A percentile compares a stretch with the other conserved stretches of the same genome.
Evolutionary conservation across 345 rosid genomes (phyloP).

Genomic region (Carallia brachiata): DNA sequence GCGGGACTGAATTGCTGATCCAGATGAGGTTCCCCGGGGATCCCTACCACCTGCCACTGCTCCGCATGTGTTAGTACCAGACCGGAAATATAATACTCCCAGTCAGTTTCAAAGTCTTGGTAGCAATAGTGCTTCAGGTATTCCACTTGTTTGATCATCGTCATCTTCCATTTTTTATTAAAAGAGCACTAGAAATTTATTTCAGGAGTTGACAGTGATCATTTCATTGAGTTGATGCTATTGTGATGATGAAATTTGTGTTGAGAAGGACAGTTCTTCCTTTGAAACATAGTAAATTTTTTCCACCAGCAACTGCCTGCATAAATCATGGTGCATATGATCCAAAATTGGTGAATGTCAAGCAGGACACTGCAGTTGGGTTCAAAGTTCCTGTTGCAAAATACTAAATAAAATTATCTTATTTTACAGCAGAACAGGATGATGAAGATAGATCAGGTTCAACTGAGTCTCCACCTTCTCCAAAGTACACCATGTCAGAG

Average conservation of each 20-base stretch:
- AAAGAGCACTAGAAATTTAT: constrained; percentile 25
- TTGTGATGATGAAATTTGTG: constrained; percentile 17
- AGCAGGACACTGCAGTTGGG: constrained; percentile 13
- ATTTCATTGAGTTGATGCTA: constrained; percentile 11
- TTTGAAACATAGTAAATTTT: neutral
- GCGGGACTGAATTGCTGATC: constrained; percentile 43
- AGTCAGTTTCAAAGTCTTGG: constrained; percentile 36
- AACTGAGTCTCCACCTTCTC: constrained; percentile 42
- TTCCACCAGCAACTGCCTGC: constrained; percentile 2
- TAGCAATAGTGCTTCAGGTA: constrained; percentile 25
- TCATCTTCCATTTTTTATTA: constrained; percentile 13
- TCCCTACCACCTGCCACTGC: constrained; percentile 27
- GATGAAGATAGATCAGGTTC: constrained; percentile 49
- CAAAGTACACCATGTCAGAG: constrained; percentile 76
- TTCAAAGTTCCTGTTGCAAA: constrained; percentile 21
- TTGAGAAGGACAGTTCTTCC: constrained; percentile 21
- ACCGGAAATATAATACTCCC: constrained; percentile 33
- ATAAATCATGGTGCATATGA: constrained; percentile 14
- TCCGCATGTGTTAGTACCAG: constrained; percentile 33
- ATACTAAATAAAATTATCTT: constrained; percentile 28
- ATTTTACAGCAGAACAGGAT: constrained; percentile 43
- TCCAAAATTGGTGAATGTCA: constrained; percentile 25
- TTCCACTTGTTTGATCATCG: constrained; percentile 15
- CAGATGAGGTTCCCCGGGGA: constrained; percentile 39
- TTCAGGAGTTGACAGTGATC: constrained; percentile 17